Evolutionary conservation across 192 early-diverging fungal genomes (phyloP).

Genomic region (Coemansia guatemalensis): DNA sequence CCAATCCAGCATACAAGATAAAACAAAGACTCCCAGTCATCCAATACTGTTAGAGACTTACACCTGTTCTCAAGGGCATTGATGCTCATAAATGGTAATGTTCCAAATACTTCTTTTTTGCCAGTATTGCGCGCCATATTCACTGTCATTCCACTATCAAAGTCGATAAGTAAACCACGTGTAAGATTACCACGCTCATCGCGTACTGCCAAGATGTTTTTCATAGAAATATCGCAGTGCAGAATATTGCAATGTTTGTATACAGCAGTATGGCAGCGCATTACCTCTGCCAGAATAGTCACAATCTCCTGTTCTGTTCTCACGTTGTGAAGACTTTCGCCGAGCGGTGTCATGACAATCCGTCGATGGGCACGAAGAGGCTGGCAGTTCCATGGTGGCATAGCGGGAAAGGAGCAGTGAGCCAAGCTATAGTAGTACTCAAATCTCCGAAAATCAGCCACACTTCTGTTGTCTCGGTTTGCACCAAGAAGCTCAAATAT

Average conservation of each 20-base stretch:
- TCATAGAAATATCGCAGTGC: constrained; percentile 30
- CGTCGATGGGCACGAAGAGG: constrained; percentile 13
- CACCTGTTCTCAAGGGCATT: constrained; percentile 6
- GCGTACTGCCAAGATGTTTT: constrained; percentile 20
- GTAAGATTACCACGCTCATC: not conserved
- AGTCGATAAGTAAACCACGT: constrained; percentile 24
- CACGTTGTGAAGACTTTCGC: not conserved
- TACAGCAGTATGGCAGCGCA: constrained; percentile 17
- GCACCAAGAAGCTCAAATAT: not conserved
- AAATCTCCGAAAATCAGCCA: too few relatives aligned
- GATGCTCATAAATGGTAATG: constrained; percentile 33
- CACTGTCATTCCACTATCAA: constrained; percentile 12
- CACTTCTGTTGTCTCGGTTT: not conserved
- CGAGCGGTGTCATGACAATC: constrained; percentile 14
- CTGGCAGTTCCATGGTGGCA: too few relatives aligned
- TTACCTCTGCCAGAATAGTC: constrained; percentile 13
- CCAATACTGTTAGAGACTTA: not conserved
- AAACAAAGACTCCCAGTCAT: constrained; percentile 23
- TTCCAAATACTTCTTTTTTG: constrained; percentile 1
- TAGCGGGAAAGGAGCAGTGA: too few relatives aligned
- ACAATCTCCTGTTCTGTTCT: constrained; percentile 5
- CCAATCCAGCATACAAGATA: constrained; percentile 21
- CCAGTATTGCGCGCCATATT: not conserved
- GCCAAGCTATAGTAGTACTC: too few relatives aligned
- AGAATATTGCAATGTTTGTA: constrained; percentile 7